Evolutionary conservation across 2,329 filamentous ascomycete genomes (phyloP), one percentile per base, ranked within the genome.

Genomic region (Calonectria honghensis): DNA sequence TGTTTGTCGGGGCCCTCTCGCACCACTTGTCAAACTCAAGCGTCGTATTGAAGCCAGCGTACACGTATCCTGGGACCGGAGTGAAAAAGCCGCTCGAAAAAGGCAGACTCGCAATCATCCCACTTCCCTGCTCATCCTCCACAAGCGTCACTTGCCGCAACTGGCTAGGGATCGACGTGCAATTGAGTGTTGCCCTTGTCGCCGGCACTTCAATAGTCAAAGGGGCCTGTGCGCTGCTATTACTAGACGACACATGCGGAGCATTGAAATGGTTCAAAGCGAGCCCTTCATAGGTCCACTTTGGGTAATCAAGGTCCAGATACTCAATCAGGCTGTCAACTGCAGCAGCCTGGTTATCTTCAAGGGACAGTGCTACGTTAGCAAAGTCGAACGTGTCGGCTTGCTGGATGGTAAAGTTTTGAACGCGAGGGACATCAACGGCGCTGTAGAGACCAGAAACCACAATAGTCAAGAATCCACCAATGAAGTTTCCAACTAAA

Each of bases 221-320:
- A 5, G 75, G 76, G 2, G 72, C 65, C 20, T 75, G 59, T 14
- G 67, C 65, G 4, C 65, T 74, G n/a, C 68, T 37, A 29, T 76
- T 74, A 10, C 41, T 63, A 29, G 74, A 39, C 2, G 68, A 54
- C 7, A 72, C 48, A 3, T 68, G 72, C 14, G 72, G 75, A 13
- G 73, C 70, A 14, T 73, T 37, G 32, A 77, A 77, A 11, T 74
- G 54, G 51, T 79, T 79, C 67, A 84, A 79, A 3, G 77, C 81
- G 2, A 84, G 76, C 18, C 82, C 79, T 20, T 79, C 74, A 41
- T 82, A 81, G 4, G 82, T 83, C 82, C 83, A 84, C 51, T 80
- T 73, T 0, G 83, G 82, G 45, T 83, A 81, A 6, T 81, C 76
- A n/a, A 84, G 50, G 54, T 81, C 79, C 4, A 79, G 57, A 24